phyloP scores from a whole-genome alignment of 1,284 basidiomycete species.

The Moesziomyces antarcticus region DNA sequence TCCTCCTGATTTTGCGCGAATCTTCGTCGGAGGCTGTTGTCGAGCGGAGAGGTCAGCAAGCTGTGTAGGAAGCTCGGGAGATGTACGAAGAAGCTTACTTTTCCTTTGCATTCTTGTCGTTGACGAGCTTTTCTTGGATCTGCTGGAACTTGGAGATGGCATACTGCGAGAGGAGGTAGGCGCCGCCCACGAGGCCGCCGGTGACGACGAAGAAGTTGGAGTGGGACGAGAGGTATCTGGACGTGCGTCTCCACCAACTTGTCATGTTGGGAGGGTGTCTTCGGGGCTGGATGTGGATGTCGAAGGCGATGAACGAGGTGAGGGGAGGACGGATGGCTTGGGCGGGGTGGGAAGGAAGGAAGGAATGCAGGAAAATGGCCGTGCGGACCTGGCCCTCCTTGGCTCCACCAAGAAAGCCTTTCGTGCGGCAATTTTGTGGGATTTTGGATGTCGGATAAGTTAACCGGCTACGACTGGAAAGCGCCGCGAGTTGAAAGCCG shows the following conservation, averaged over 20 bases:
- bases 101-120: slow-evolving; percentile 77
- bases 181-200: slow-evolving; percentile 73
- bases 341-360: slow-evolving; percentile 1
- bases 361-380: not conserved
- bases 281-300: not conserved
- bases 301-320: not conserved
- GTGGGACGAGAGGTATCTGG: slow-evolving; percentile 42
- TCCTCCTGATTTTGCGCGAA: slow-evolving; percentile 86
- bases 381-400: too few species aligned
- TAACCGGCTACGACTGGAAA: slow-evolving; percentile 20
- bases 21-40: slow-evolving; percentile 77
- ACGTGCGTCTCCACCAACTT: slow-evolving; percentile 45
- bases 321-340: not conserved
- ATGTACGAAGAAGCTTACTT: slow-evolving; percentile 72
- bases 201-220: slow-evolving; percentile 62
- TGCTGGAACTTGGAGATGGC: slow-evolving; percentile 77
- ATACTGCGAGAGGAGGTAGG: slow-evolving; percentile 78
- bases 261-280: slow-evolving; percentile 22
- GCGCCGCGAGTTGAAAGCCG: not conserved
- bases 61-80: not conserved
- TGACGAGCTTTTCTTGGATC: slow-evolving; percentile 75
- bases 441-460: slow-evolving; percentile 1
- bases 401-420: not conserved
- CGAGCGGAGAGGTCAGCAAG: not conserved
- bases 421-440: slow-evolving; percentile 18